phyloP scores from a whole-genome alignment of 106 monocot genomes.

The Iris macrosiphon region DNA sequence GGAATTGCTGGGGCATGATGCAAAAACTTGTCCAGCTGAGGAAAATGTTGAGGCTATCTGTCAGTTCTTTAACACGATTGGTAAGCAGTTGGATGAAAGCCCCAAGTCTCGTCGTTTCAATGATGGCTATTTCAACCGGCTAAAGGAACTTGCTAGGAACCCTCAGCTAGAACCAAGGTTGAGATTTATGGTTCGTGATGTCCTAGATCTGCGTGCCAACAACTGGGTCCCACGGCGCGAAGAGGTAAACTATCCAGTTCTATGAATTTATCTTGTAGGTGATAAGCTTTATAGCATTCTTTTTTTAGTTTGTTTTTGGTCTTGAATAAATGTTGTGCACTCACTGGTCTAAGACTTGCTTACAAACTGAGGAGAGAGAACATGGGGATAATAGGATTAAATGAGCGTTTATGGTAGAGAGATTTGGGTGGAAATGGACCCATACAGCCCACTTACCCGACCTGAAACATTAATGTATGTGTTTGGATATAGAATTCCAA shows the following conservation, averaged over 20 bases:
- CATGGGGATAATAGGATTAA: too few species aligned
- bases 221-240: slow-evolving; percentile 74
- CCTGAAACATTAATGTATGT: too few species aligned
- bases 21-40: slow-evolving; percentile 63
- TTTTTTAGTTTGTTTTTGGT: too few species aligned
- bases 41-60: slow-evolving; percentile 81
- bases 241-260: slow-evolving; percentile 29
- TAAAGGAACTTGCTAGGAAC: slow-evolving; percentile 39
- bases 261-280: too few species aligned
- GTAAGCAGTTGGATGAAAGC: slow-evolving; percentile 65
- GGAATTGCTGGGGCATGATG: slow-evolving; percentile 53
- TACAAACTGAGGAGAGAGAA: neutral
- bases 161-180: slow-evolving; percentile 43
- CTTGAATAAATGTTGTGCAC: too few species aligned
- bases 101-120: slow-evolving; percentile 49
- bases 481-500: too few species aligned
- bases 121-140: slow-evolving; percentile 58
- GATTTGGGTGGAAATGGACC: too few species aligned
- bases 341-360: too few species aligned
- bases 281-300: too few species aligned
- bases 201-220: slow-evolving; percentile 64
- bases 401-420: too few species aligned
- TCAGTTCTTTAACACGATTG: slow-evolving; percentile 70
- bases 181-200: slow-evolving; percentile 68
- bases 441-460: too few species aligned